A percentile compares a stretch with the other conserved stretches of the same genome.
Evolutionary conservation across 2,329 filamentous ascomycete genomes (phyloP).

Genomic region (Delphinella strobiligena): DNA sequence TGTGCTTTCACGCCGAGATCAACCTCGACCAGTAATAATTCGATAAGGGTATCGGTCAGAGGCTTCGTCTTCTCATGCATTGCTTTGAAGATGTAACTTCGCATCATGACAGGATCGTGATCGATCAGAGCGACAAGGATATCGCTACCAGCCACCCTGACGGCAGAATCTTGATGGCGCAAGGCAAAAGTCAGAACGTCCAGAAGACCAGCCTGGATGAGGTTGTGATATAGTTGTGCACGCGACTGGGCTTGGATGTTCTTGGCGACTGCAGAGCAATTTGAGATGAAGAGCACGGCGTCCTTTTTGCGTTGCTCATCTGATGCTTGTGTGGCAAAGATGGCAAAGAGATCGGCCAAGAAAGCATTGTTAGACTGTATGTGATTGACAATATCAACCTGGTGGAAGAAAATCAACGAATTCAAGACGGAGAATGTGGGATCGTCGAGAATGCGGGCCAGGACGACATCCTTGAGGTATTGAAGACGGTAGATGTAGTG

Average conservation of each 20-base stretch:
- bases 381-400: constrained; percentile 94
- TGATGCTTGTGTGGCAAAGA: constrained; percentile 57
- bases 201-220: constrained; percentile 76
- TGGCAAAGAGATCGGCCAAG: constrained; percentile 72
- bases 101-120: constrained; percentile 88
- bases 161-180: constrained; percentile 68
- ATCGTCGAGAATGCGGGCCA: constrained; percentile 91
- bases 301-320: constrained; percentile 74
- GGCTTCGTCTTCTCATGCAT: constrained; percentile 77
- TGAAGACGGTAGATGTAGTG: constrained; percentile 92
- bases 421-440: constrained; percentile 96
- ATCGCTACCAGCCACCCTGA: constrained; percentile 86
- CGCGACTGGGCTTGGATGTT: constrained; percentile 77
- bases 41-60: constrained; percentile 83
- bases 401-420: constrained; percentile 96
- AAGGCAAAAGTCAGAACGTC: constrained; percentile 86
- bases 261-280: constrained; percentile 89
- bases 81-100: constrained; percentile 83
- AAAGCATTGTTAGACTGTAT: constrained; percentile 73
- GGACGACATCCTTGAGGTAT: constrained; percentile 95
- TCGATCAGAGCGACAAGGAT: constrained; percentile 90
- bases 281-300: constrained; percentile 90
- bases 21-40: constrained; percentile 78
- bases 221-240: constrained; percentile 76
- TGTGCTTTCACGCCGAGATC: constrained; percentile 93